Evolutionary conservation across 1,139 yeast genomes (phyloP).

Genomic region (Suhomyces bolitotheri): DNA sequence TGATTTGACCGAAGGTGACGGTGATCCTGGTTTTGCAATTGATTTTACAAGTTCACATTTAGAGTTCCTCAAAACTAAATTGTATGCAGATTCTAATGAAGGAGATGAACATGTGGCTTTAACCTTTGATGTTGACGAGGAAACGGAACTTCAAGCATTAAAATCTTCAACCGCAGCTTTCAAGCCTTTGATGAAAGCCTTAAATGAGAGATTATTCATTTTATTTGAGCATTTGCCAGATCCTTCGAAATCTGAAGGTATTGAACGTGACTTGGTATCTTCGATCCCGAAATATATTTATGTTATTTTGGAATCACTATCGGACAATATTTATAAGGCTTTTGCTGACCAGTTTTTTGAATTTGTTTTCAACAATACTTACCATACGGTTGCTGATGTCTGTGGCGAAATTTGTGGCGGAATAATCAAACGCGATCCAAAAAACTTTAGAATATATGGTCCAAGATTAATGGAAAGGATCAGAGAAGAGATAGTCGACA

Average conservation of each 20-base stretch:
- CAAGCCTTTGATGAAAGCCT: slow-evolving; percentile 56
- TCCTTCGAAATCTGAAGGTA: slow-evolving; percentile 45
- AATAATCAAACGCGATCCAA: slow-evolving; percentile 62
- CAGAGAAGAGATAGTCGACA: slow-evolving; percentile 70
- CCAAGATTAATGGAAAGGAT: slow-evolving; percentile 53
- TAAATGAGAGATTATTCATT: slow-evolving; percentile 61
- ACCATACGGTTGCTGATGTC: slow-evolving; percentile 65
- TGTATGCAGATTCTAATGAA: slow-evolving; percentile 21
- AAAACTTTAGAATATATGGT: slow-evolving; percentile 45
- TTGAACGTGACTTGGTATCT: slow-evolving; percentile 56
- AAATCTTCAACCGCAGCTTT: slow-evolving; percentile 76
- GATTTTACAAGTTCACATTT: slow-evolving; percentile 71
- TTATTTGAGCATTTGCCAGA: slow-evolving; percentile 80
- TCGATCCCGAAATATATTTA: slow-evolving; percentile 64
- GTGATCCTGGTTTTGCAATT: slow-evolving; percentile 61
- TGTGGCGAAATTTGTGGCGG: slow-evolving; percentile 72
- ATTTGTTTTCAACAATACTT: slow-evolving; percentile 60
- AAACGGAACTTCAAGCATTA: slow-evolving; percentile 56
- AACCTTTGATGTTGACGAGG: slow-evolving; percentile 36
- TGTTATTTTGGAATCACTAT: slow-evolving; percentile 68
- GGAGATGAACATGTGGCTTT: background rate
- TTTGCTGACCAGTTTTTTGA: slow-evolving; percentile 55
- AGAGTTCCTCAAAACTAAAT: slow-evolving; percentile 43
- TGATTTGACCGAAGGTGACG: slow-evolving; percentile 46
- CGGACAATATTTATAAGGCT: slow-evolving; percentile 58